Evolutionary conservation across 495 filamentous ascomycete species (phyloP).

Genomic region (Xylaria curta): DNA sequence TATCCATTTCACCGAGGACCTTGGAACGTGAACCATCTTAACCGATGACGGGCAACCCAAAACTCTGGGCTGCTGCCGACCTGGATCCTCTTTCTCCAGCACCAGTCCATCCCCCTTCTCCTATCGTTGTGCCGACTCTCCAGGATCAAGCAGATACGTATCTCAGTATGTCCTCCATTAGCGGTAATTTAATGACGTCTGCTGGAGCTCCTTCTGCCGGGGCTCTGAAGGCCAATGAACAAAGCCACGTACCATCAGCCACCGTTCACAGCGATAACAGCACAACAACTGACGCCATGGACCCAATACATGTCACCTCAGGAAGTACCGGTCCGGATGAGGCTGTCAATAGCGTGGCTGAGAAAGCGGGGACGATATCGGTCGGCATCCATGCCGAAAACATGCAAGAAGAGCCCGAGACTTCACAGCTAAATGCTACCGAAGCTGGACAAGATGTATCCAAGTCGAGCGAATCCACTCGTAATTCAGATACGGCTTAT

Average conservation of each 20-base stretch:
- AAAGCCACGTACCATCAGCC: not conserved
- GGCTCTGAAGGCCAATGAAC: not conserved
- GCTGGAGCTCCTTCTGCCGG: not conserved
- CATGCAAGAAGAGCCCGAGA: conserved; percentile 32
- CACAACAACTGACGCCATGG: not conserved
- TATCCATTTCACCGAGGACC: not conserved
- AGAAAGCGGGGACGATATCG: conserved; percentile 28
- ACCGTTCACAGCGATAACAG: not conserved
- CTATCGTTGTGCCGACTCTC: conserved; percentile 45
- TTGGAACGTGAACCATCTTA: not conserved
- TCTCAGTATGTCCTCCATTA: conserved; percentile 22
- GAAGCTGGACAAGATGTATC: conserved; percentile 51
- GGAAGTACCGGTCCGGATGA: conserved; percentile 29
- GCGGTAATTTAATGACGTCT: not conserved
- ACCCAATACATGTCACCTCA: not conserved
- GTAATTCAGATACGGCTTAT: conserved; percentile 45
- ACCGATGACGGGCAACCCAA: conserved; percentile 46
- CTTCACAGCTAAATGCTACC: conserved; percentile 37
- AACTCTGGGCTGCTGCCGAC: conserved; percentile 47
- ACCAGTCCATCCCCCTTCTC: conserved; percentile 41
- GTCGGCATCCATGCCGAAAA: conserved; percentile 26
- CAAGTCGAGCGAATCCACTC: conserved; percentile 47
- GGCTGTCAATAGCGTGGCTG: conserved; percentile 23
- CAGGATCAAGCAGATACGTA: conserved; percentile 45
- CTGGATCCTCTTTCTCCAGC: conserved; percentile 43